These are phyloP conservation scores for Eutypella sp. DNA, from an alignment of 2,329 filamentous ascomycete species.

Conservation along the genomic window DNA sequence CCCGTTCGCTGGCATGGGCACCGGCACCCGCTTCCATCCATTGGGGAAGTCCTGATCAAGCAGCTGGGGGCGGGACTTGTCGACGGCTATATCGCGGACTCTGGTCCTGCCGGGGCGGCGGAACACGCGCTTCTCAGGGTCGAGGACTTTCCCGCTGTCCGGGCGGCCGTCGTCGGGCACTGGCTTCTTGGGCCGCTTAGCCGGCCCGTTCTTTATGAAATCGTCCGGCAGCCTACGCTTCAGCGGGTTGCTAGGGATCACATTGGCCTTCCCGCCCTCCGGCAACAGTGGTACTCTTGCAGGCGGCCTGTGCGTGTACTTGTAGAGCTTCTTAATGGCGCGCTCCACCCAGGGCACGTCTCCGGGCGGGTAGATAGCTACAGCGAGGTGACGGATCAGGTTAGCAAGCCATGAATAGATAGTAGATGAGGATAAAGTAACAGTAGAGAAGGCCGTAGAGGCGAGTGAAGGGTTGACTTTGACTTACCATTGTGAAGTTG, in stretches of 20 bases:
- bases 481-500: constrained; percentile 22
- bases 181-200: background rate
- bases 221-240: constrained; percentile 26
- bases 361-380: constrained; percentile 16
- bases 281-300: constrained; percentile 21
- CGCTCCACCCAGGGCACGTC: constrained; percentile 1
- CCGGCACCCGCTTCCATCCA: constrained; percentile 1
- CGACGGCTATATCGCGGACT: background rate
- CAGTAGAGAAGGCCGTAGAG: background rate
- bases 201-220: constrained; percentile 8
- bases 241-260: constrained; percentile 20
- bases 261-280: constrained; percentile 5
- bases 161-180: background rate
- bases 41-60: constrained; percentile 6
- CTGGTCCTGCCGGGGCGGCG: background rate
- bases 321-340: constrained; percentile 6
- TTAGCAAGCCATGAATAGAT: constrained; percentile 8
- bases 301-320: constrained; percentile 1
- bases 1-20: background rate
- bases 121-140: background rate
- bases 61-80: background rate
- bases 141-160: background rate
- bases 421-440: background rate
- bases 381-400: background rate
- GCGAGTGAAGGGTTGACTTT: background rate